These are phyloP conservation scores for Saposhnikovia divaricata DNA, from an alignment of 129 eudicot species.

Conservation along the genomic window DNA sequence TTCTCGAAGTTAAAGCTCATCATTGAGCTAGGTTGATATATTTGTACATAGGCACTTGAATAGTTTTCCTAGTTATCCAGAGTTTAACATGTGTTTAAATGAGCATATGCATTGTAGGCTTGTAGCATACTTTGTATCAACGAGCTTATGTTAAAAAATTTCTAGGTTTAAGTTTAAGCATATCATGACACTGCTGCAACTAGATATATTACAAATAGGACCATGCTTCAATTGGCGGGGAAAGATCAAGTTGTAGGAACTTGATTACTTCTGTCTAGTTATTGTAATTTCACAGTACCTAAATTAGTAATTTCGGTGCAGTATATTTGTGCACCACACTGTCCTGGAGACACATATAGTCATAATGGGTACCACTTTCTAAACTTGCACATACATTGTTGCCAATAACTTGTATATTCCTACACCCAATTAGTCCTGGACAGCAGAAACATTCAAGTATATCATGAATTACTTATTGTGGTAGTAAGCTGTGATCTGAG, in stretches of 20 bases:
- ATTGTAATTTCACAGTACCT: not conserved
- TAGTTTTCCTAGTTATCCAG: too few species aligned
- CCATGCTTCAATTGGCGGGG: not conserved
- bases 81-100: too few species aligned
- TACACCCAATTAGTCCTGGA: not conserved
- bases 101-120: too few species aligned
- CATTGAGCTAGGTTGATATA: not conserved
- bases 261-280: not conserved
- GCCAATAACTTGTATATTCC: not conserved
- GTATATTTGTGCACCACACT: not conserved
- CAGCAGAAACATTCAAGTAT: not conserved
- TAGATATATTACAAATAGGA: not conserved
- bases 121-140: too few species aligned
- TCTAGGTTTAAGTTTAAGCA: not conserved
- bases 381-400: not conserved
- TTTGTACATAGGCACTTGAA: too few species aligned
- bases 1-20: too few species aligned
- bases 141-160: not conserved
- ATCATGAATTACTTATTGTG: not conserved
- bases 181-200: not conserved
- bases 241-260: not conserved
- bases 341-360: not conserved
- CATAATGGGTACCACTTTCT: not conserved
- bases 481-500: not conserved
- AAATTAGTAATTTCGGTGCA: not conserved